Base-by-base conservation (phyloP, 2,329 filamentous ascomycete species). In the Alternaria gaisen region DNA sequence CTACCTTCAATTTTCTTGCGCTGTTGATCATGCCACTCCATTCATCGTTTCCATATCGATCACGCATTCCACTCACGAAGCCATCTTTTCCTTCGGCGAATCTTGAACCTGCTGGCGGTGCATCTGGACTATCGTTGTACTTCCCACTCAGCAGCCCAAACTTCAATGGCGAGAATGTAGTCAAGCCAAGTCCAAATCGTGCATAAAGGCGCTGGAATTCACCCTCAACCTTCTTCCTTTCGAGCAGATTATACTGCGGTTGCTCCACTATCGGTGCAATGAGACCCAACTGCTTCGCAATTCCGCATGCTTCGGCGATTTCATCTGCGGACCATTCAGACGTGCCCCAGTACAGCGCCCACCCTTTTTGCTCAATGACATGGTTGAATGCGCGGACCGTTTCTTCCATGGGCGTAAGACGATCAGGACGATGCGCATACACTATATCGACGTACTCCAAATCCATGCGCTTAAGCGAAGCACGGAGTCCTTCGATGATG, bases 361-460 rank as follows among this genome's bases (percentile, higher is more conserved):
- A 88, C 61, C 89, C 89, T 3, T 83, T 84, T 2, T 82, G 83
- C 73, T 88, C 83, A 72, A 92, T 90, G 50, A 91, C 79, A 76
- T 91, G 84, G 80, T 91, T 91, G 81, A 92, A 91, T 41, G 86
- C 88, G 53, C 89, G 86, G 30, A 91, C 89, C 0, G 85, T 88
- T 79, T 91, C 90, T 75, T 91, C 88, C 80, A 91, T 91, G 4
- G 89, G 89, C 0, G 89, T 91, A 34, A 86, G 81, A 4, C 87
- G 83, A 72, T 92, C 90, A 0, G 89, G 87, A 16, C 89, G 85
- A 78, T 92, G 90, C 14, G 89, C 89, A 70, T 89, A 91, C 67
- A 92, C 83, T 40, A 91, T 79, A 69, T 91, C 90, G 26, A 92
- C 88, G 69, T 90, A 90, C 16, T 86, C 82, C 36, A 89, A 81